These are phyloP conservation scores for Crucibulum laeve DNA, from an alignment of 768 basidiomycete species.

Conservation along the genomic window DNA sequence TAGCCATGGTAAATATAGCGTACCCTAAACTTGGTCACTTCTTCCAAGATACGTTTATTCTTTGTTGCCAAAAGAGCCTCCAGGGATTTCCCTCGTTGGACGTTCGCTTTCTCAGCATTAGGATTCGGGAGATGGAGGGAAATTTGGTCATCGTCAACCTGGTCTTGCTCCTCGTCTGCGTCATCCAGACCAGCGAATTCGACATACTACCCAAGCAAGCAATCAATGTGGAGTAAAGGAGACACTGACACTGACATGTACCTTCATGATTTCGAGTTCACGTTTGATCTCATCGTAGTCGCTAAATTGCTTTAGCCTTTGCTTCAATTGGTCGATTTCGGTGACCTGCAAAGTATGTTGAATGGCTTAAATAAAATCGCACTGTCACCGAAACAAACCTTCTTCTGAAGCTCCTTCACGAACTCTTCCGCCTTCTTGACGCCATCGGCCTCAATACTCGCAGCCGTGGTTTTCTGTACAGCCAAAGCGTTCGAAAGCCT, in stretches of 20 bases:
- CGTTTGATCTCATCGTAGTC: constrained; percentile 99
- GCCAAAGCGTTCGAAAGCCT: constrained; percentile 65
- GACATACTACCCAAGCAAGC: constrained; percentile 61
- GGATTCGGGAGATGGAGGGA: constrained; percentile 75
- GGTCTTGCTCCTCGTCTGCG: constrained; percentile 29
- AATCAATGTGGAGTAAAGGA: not conserved
- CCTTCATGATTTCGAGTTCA: constrained; percentile 98
- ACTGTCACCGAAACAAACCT: constrained; percentile 21
- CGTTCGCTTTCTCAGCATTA: constrained; percentile 80
- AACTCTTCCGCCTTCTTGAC: constrained; percentile 58
- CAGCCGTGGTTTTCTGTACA: constrained; percentile 46
- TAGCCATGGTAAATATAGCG: constrained; percentile 12
- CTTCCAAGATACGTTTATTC: constrained; percentile 90
- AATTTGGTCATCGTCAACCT: constrained; percentile 36
- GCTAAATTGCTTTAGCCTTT: constrained; percentile 62
- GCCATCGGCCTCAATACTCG: constrained; percentile 40
- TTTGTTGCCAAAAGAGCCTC: constrained; percentile 90
- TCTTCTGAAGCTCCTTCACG: constrained; percentile 53
- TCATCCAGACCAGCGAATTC: constrained; percentile 90
- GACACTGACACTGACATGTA: constrained; percentile 21
- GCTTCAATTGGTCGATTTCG: constrained; percentile 68
- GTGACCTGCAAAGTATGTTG: constrained; percentile 29
- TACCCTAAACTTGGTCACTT: constrained; percentile 88
- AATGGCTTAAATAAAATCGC: not conserved
- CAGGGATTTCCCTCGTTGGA: constrained; percentile 73